Percentiles rank a stretch among this genome's conserved stretches.
These are phyloP conservation scores for Globisporangium echinulatum DNA, from an alignment of 352 stramenopile genomes.

Conservation along the genomic window DNA sequence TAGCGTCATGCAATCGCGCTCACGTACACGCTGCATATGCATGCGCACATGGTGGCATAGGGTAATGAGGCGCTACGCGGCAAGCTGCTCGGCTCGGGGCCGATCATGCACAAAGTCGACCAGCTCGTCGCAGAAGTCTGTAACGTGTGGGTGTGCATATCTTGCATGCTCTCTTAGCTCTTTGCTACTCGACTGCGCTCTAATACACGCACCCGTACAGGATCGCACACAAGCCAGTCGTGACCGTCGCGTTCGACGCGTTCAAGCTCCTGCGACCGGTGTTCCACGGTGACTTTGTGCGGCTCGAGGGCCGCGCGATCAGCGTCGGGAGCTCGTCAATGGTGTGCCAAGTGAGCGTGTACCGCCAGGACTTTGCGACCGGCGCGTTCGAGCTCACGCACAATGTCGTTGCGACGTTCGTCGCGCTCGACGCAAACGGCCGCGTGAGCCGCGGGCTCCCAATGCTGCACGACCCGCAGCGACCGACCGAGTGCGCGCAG, in stretches of 20 bases:
- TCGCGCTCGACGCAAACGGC: conserved; percentile 24
- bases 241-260: conserved; percentile 43
- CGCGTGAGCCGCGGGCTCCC: conserved; percentile 16
- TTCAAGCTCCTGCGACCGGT: conserved; percentile 28
- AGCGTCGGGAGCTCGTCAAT: conserved; percentile 34
- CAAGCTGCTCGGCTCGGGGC: conserved; percentile 39
- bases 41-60: conserved; percentile 9
- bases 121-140: conserved; percentile 30
- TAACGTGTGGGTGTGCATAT: conserved; percentile 6
- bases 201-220: conserved; percentile 4
- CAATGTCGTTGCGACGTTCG: conserved; percentile 36
- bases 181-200: not conserved
- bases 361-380: conserved; percentile 27
- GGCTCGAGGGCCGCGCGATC: conserved; percentile 29
- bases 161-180: not conserved
- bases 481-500: conserved; percentile 20
- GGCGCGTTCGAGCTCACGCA: conserved; percentile 37
- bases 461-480: conserved; percentile 15
- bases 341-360: conserved; percentile 35
- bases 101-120: conserved; percentile 45
- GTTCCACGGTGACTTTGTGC: conserved; percentile 37
- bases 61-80: conserved; percentile 41
- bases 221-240: conserved; percentile 22
- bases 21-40: not conserved
- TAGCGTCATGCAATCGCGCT: not conserved